Evolutionary conservation across 257 asterid species (phyloP).

Genomic region (Echium plantagineum): DNA sequence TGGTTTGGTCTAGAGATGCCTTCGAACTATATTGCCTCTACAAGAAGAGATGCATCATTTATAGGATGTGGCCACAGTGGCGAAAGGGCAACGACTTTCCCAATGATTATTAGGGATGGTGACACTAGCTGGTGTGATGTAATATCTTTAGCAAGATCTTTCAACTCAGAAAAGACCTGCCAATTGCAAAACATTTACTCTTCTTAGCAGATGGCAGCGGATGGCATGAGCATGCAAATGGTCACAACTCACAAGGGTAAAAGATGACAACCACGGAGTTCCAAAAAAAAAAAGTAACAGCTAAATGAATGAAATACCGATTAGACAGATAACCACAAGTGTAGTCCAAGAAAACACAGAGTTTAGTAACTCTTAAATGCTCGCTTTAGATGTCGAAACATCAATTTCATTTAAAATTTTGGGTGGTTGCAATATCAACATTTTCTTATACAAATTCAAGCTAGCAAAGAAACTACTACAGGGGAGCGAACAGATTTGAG

Average conservation of each 20-base stretch:
- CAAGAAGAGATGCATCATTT: conserved; percentile 24
- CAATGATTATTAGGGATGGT: conserved; percentile 68
- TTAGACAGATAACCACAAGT: too few relatives aligned
- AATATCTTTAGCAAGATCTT: conserved; percentile 54
- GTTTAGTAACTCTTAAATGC: too few relatives aligned
- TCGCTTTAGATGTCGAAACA: too few relatives aligned
- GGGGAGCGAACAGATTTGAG: too few relatives aligned
- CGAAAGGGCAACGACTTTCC: conserved; percentile 76
- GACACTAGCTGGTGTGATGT: conserved; percentile 48
- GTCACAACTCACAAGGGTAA: background rate
- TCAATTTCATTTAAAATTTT: too few relatives aligned
- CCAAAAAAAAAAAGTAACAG: background rate
- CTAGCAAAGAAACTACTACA: too few relatives aligned
- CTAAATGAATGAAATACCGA: background rate
- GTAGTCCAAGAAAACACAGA: too few relatives aligned
- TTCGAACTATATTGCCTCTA: conserved; percentile 25
- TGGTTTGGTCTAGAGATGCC: background rate
- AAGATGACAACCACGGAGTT: background rate
- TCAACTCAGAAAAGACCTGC: conserved; percentile 69
- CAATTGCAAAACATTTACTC: conserved; percentile 4
- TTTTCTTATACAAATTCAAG: too few relatives aligned
- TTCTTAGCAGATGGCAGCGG: background rate
- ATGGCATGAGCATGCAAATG: background rate
- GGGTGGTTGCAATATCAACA: too few relatives aligned
- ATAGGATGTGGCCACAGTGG: conserved; percentile 56